Evolutionary conservation across 306 rosid species (phyloP).

Genomic region (Begonia peltatifolia): DNA sequence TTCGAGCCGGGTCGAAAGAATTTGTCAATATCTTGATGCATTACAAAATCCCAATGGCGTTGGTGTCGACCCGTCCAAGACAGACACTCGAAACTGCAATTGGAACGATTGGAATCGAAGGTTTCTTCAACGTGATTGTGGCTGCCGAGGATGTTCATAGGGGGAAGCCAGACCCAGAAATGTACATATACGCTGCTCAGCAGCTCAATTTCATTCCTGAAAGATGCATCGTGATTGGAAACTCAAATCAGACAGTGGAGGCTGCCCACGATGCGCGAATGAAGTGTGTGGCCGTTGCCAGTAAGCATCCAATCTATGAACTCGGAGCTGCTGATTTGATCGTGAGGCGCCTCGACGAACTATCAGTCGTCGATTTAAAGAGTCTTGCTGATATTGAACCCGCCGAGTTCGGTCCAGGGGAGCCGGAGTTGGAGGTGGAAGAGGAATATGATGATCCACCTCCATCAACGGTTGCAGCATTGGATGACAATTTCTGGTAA

Average conservation of each 20-base stretch:
- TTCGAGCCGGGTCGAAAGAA: constrained; percentile 69
- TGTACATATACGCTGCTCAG: constrained; percentile 83
- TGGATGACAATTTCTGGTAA: constrained; percentile 74
- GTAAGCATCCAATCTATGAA: constrained; percentile 94
- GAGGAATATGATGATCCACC: constrained; percentile 34
- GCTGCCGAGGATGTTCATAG: constrained; percentile 89
- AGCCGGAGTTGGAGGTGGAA: constrained; percentile 71
- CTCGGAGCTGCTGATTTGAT: constrained; percentile 88
- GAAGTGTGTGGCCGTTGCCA: constrained; percentile 98
- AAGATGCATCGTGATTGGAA: constrained; percentile 93
- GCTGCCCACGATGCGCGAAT: constrained; percentile 89
- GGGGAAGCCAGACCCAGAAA: constrained; percentile 97
- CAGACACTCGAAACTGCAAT: constrained; percentile 60
- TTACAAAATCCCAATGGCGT: constrained; percentile 80
- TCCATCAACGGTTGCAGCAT: constrained; percentile 22
- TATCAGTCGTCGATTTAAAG: constrained; percentile 85
- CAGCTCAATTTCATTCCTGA: constrained; percentile 78
- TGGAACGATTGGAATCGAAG: constrained; percentile 57
- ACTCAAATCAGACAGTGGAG: constrained; percentile 86
- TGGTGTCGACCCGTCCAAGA: constrained; percentile 84
- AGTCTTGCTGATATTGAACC: constrained; percentile 64
- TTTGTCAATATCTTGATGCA: constrained; percentile 82
- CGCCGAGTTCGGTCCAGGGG: constrained; percentile 52
- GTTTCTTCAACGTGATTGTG: constrained; percentile 56
- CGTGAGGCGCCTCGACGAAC: constrained; percentile 71